phyloP scores from a whole-genome alignment of 2,329 filamentous ascomycete genomes.

The Zalaria sp. region DNA sequence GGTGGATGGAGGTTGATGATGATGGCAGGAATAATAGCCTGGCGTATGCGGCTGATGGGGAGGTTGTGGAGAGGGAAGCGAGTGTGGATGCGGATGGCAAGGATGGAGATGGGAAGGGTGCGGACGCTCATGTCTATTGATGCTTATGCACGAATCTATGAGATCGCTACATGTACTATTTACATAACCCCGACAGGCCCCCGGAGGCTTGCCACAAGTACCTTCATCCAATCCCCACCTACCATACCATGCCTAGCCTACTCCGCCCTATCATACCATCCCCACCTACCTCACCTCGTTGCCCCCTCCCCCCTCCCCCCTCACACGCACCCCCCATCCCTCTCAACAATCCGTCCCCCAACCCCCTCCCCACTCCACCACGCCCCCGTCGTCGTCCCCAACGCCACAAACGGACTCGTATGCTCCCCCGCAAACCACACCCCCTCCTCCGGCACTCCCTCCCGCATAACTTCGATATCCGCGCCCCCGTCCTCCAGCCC shows the following conservation, averaged over 20 bases:
- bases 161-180: too few species aligned
- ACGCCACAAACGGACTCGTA: slow-evolving; percentile 74
- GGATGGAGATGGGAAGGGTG: too few species aligned
- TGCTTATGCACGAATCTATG: too few species aligned
- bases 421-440: slow-evolving; percentile 86
- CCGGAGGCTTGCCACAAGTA: too few species aligned
- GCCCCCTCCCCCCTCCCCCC: slow-evolving; percentile 1
- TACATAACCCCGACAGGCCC: too few species aligned
- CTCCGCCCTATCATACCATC: too few species aligned
- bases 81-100: too few species aligned
- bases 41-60: slow-evolving; percentile 4
- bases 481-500: slow-evolving; percentile 56
- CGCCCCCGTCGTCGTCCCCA: slow-evolving; percentile 81
- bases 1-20: slow-evolving; percentile 65
- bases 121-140: too few species aligned
- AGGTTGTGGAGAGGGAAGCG: background rate
- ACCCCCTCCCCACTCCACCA: slow-evolving; percentile 83
- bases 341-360: slow-evolving; percentile 41
- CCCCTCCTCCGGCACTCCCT: slow-evolving; percentile 45
- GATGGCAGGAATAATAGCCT: slow-evolving; percentile 4
- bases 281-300: background rate
- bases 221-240: too few species aligned
- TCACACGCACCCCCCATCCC: too few species aligned
- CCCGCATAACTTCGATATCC: slow-evolving; percentile 50
- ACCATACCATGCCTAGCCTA: too few species aligned